phyloP scores from a whole-genome alignment of 345 rosid genomes.

The Pugionium dolabratum region DNA sequence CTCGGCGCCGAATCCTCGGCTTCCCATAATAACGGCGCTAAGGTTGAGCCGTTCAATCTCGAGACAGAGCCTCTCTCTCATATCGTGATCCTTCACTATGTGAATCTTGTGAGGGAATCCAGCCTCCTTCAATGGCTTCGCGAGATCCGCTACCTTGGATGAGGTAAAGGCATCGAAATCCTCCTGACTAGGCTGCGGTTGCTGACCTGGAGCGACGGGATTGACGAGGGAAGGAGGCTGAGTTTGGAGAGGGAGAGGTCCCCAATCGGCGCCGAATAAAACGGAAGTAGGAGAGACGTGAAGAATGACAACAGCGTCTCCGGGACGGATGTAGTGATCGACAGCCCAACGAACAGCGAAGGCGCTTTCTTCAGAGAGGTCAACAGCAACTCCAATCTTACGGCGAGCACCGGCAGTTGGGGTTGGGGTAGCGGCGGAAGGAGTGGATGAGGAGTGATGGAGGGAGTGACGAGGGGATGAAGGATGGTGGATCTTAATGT shows the following conservation, averaged over 20 bases:
- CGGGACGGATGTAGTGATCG: slow-evolving; percentile 78
- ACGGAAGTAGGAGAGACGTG: slow-evolving; percentile 93
- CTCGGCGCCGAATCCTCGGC: slow-evolving; percentile 85
- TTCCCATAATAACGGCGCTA: slow-evolving; percentile 88
- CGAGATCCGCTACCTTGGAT: slow-evolving; percentile 69
- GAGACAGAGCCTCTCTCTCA: slow-evolving; percentile 90
- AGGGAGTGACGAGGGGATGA: slow-evolving; percentile 46
- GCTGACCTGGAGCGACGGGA: slow-evolving; percentile 19
- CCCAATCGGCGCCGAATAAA: slow-evolving; percentile 98
- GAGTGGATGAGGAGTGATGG: slow-evolving; percentile 44
- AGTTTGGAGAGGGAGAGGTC: slow-evolving; percentile 67
- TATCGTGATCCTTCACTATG: slow-evolving; percentile 90
- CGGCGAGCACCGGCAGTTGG: slow-evolving; percentile 81
- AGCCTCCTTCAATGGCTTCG: slow-evolving; percentile 78
- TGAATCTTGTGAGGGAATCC: slow-evolving; percentile 87
- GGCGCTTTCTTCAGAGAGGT: background rate
- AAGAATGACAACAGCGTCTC: slow-evolving; percentile 83
- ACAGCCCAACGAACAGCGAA: slow-evolving; percentile 54
- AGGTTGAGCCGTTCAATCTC: slow-evolving; percentile 81
- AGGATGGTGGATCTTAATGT: slow-evolving; percentile 70
- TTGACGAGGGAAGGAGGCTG: slow-evolving; percentile 24
- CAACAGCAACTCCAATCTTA: background rate
- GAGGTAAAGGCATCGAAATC: slow-evolving; percentile 77
- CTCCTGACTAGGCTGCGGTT: slow-evolving; percentile 54
- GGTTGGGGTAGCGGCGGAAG: slow-evolving; percentile 54